These are phyloP conservation scores for Erythrophleum ivorense DNA, from an alignment of 331 rosid genomes.

Conservation along the genomic window DNA sequence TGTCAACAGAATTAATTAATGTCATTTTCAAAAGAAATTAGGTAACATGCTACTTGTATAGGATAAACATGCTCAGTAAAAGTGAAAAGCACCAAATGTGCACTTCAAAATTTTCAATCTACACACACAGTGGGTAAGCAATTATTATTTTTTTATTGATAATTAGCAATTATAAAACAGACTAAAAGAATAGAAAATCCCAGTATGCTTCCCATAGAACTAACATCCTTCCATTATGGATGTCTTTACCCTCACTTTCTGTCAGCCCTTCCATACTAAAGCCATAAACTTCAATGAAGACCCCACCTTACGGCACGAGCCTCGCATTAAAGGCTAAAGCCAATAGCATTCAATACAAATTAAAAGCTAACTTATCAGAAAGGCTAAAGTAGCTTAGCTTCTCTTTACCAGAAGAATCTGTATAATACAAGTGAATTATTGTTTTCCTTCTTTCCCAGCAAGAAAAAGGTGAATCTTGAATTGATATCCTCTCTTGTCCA, in stretches of 20 bases:
- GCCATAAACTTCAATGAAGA: conserved; percentile 28
- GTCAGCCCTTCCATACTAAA: conserved; percentile 28
- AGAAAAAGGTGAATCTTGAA: not conserved
- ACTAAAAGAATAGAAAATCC: conserved; percentile 10
- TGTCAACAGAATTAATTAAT: not conserved
- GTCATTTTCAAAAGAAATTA: not conserved
- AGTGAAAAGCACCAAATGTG: not conserved
- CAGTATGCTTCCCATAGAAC: conserved; percentile 40
- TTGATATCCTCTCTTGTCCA: no score
- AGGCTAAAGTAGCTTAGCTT: conserved; percentile 36
- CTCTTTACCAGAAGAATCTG: not conserved
- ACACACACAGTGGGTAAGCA: not conserved
- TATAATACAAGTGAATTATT: conserved; percentile 34
- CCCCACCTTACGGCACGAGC: conserved; percentile 32
- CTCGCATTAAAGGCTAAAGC: conserved; percentile 28
- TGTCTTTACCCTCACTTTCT: conserved; percentile 19
- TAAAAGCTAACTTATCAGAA: conserved; percentile 30
- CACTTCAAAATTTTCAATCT: not conserved
- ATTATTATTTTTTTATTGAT: not conserved
- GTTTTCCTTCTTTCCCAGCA: conserved; percentile 26
- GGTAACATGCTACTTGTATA: not conserved
- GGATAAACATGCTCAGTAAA: not conserved
- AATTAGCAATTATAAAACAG: not conserved
- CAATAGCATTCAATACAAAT: not conserved
- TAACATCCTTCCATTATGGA: conserved; percentile 35